Percentiles rank a stretch among this genome's conserved stretches.
Evolutionary conservation across 805 yeast species (phyloP).

Genomic region (Yarrowia alimentaria): DNA sequence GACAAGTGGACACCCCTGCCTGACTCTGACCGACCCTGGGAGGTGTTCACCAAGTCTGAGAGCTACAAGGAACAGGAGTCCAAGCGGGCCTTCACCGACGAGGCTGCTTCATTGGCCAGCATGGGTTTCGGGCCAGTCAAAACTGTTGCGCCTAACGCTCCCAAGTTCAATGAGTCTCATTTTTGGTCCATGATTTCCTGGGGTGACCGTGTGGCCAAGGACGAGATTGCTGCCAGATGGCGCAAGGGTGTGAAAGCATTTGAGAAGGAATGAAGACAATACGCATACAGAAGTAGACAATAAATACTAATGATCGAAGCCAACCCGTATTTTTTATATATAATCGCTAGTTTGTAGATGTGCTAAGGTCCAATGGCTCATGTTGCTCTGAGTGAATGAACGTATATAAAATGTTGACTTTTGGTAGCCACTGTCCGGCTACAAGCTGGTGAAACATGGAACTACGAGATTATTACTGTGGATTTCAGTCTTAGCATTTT

Average conservation of each 20-base stretch:
- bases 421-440: too few species aligned
- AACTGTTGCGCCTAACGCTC: constrained; percentile 37
- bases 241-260: constrained; percentile 8
- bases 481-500: too few species aligned
- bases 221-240: constrained; percentile 58
- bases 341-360: too few species aligned
- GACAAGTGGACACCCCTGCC: constrained; percentile 58
- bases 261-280: background rate
- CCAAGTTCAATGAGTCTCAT: constrained; percentile 48
- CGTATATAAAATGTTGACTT: too few species aligned
- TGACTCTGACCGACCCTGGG: constrained; percentile 59
- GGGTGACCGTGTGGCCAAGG: constrained; percentile 54
- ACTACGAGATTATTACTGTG: too few species aligned
- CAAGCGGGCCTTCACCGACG: background rate
- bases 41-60: constrained; percentile 33
- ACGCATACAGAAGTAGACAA: background rate
- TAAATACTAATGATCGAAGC: too few species aligned
- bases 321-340: too few species aligned
- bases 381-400: too few species aligned
- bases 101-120: constrained; percentile 13
- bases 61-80: constrained; percentile 29
- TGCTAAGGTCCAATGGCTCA: too few species aligned
- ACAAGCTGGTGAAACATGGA: too few species aligned
- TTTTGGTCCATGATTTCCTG: constrained; percentile 71
- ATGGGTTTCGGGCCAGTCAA: constrained; percentile 15